Evolutionary conservation across 768 basidiomycete genomes (phyloP).

Genomic region (Boletus rubroflammeus): DNA sequence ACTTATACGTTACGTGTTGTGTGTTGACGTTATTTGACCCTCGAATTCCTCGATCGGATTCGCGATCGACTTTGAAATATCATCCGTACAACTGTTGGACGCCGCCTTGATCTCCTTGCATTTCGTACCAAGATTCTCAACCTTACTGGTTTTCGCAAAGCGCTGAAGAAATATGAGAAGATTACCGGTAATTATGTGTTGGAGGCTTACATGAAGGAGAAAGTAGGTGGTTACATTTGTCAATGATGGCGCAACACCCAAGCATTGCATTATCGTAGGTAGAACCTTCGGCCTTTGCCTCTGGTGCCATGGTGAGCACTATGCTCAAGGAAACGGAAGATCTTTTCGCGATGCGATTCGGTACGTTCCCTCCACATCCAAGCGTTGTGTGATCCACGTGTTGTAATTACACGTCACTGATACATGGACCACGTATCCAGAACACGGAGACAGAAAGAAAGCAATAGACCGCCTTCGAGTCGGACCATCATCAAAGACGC

Average conservation of each 20-base stretch:
- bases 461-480: constrained; percentile 67
- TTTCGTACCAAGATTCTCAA: constrained; percentile 67
- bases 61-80: background rate
- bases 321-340: constrained; percentile 77
- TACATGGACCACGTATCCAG: constrained; percentile 21
- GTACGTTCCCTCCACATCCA: constrained; percentile 38
- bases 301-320: constrained; percentile 52
- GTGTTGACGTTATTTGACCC: background rate
- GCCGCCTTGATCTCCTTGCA: background rate
- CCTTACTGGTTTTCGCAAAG: constrained; percentile 83
- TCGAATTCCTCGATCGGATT: background rate
- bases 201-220: constrained; percentile 78
- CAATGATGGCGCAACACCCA: background rate
- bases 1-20: background rate
- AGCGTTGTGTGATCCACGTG: background rate
- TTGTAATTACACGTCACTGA: background rate
- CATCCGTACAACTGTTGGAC: background rate
- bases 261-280: constrained; percentile 40
- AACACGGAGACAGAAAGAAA: constrained; percentile 72
- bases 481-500: constrained; percentile 47
- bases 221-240: constrained; percentile 37
- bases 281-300: constrained; percentile 63
- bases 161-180: constrained; percentile 84
- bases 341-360: constrained; percentile 70
- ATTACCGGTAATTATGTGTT: constrained; percentile 69